Evolutionary conservation across 371 early-diverging fungal species (phyloP).

Genomic region (Mortierella sp.): DNA sequence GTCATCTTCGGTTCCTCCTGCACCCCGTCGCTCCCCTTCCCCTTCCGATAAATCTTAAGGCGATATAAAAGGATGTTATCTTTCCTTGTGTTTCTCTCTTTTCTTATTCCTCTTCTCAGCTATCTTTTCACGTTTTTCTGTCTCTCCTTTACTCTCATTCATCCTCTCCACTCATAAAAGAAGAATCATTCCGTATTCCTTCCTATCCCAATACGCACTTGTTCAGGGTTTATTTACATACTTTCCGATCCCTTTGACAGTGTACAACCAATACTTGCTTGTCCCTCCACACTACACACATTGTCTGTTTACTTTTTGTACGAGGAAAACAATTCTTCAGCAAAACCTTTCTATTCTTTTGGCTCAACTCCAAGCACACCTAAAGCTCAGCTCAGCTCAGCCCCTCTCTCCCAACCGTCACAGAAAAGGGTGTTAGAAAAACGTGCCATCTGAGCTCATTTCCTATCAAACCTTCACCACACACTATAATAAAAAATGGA

Average conservation of each 20-base stretch:
- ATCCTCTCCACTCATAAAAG: neutral
- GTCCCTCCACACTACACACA: neutral
- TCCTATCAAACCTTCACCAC: neutral
- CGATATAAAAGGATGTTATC: slow-evolving; percentile 43
- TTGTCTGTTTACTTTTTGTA: neutral
- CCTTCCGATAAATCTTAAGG: slow-evolving; percentile 7
- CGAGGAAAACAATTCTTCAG: neutral
- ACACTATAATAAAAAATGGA: slow-evolving; percentile 30
- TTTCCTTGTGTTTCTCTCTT: slow-evolving; percentile 54
- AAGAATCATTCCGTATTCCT: neutral
- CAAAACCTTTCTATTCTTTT: neutral
- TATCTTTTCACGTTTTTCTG: slow-evolving; percentile 51
- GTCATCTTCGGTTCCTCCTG: neutral
- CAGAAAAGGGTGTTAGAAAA: neutral
- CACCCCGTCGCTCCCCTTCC: neutral
- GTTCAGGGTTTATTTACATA: neutral
- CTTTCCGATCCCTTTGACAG: neutral
- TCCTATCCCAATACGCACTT: neutral
- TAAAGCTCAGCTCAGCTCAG: neutral
- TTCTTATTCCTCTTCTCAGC: neutral
- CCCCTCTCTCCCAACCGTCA: neutral
- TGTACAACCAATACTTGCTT: neutral
- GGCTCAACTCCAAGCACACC: neutral
- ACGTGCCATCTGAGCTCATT: slow-evolving; percentile 17
- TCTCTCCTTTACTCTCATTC: neutral